Evolutionary conservation across 148 eudicot genomes (phyloP).

Genomic region (Hydrangea macrophylla): DNA sequence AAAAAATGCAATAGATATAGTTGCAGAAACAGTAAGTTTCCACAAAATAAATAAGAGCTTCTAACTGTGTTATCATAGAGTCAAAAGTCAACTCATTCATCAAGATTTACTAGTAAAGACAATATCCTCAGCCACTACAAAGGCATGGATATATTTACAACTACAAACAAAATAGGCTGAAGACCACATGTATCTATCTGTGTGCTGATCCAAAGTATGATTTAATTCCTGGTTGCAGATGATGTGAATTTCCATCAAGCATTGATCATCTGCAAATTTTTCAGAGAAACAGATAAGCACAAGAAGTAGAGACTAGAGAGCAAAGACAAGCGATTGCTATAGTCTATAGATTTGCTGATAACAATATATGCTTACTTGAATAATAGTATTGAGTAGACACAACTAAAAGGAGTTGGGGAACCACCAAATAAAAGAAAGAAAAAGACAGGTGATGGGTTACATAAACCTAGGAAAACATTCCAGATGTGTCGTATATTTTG

Average conservation of each 20-base stretch:
- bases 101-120: neutral
- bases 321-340: neutral
- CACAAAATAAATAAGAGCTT: neutral
- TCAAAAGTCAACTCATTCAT: neutral
- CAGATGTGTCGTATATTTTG: neutral
- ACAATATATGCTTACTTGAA: neutral
- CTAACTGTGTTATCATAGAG: neutral
- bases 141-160: constrained; percentile 16
- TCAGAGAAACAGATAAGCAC: neutral
- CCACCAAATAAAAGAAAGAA: neutral
- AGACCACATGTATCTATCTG: neutral
- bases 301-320: neutral
- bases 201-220: constrained; percentile 4
- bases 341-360: neutral
- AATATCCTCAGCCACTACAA: no score
- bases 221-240: neutral
- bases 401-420: neutral
- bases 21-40: neutral
- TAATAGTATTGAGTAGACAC: neutral
- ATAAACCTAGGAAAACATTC: neutral
- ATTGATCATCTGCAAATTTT: constrained; percentile 30
- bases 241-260: constrained; percentile 18
- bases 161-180: constrained; percentile 5
- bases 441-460: neutral
- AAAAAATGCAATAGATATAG: neutral